Percentiles rank a stretch among this genome's conserved stretches.
These are phyloP conservation scores for Trametopsis cervina DNA, from an alignment of 768 basidiomycete species.

Conservation along the genomic window DNA sequence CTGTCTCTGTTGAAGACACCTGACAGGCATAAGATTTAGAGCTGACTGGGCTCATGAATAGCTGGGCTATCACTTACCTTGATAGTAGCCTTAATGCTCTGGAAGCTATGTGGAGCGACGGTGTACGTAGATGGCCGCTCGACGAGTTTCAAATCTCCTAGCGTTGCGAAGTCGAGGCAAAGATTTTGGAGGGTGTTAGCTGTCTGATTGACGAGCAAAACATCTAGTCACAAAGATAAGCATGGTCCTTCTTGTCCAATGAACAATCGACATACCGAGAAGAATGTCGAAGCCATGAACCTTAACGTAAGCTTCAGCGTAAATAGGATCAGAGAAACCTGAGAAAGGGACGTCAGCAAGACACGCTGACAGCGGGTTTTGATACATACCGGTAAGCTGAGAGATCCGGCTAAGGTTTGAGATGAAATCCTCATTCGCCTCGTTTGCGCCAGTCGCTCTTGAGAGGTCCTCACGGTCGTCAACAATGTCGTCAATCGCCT, in stretches of 20 bases:
- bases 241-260: background rate
- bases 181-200: conserved; percentile 92
- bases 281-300: conserved; percentile 97
- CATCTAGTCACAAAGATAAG: conserved; percentile 44
- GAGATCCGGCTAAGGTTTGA: conserved; percentile 91
- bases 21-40: conserved; percentile 13
- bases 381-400: conserved; percentile 76
- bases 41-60: background rate
- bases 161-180: conserved; percentile 93
- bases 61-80: conserved; percentile 38
- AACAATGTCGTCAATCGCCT: conserved; percentile 63
- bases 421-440: conserved; percentile 86
- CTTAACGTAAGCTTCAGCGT: conserved; percentile 96
- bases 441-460: conserved; percentile 79
- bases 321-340: conserved; percentile 98
- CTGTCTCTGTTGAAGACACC: conserved; percentile 96
- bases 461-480: conserved; percentile 88
- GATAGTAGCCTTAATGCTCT: conserved; percentile 97
- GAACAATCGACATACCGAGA: conserved; percentile 47
- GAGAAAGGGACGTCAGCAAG: background rate
- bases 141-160: conserved; percentile 95
- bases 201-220: conserved; percentile 95
- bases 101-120: conserved; percentile 94
- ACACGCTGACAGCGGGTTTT: background rate
- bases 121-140: conserved; percentile 94